Evolutionary conservation across 2,329 filamentous ascomycete species (phyloP).

Genomic region (Corinectria fuckeliana): DNA sequence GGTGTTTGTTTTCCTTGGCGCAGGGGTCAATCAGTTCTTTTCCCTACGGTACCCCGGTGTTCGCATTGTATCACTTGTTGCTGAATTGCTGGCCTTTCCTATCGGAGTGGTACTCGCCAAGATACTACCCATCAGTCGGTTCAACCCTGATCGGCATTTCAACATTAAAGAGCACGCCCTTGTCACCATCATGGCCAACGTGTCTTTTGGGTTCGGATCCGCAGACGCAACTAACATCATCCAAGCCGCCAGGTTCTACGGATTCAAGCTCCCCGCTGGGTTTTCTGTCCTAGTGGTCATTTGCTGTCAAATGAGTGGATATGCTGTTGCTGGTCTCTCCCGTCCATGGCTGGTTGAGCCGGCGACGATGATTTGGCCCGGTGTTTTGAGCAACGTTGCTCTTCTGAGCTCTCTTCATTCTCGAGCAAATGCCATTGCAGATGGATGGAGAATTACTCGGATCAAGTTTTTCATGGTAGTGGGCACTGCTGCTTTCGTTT

Average conservation of each 20-base stretch:
- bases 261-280: conserved; percentile 51
- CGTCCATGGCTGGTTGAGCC: conserved; percentile 11
- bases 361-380: conserved; percentile 13
- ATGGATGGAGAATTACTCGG: conserved; percentile 65
- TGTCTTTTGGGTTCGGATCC: conserved; percentile 12
- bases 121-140: neutral
- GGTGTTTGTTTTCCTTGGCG: conserved; percentile 11
- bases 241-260: conserved; percentile 42
- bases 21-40: conserved; percentile 16
- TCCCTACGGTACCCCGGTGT: conserved; percentile 10
- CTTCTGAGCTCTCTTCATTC: conserved; percentile 12
- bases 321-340: conserved; percentile 9
- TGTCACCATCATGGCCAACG: conserved; percentile 54
- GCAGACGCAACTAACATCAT: conserved; percentile 38
- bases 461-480: conserved; percentile 64
- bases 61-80: conserved; percentile 13
- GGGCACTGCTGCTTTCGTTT: conserved; percentile 57
- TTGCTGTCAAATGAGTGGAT: conserved; percentile 12
- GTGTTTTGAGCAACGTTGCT: conserved; percentile 11
- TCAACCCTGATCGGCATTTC: conserved; percentile 48
- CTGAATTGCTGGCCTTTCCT: conserved; percentile 12
- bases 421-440: conserved; percentile 58
- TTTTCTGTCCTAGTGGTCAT: conserved; percentile 46
- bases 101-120: conserved; percentile 6
- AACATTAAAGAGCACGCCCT: conserved; percentile 58